Conservation (phyloP, 2,329 filamentous ascomycete genomes). For the Decorospora gaudefroyi region DNA sequence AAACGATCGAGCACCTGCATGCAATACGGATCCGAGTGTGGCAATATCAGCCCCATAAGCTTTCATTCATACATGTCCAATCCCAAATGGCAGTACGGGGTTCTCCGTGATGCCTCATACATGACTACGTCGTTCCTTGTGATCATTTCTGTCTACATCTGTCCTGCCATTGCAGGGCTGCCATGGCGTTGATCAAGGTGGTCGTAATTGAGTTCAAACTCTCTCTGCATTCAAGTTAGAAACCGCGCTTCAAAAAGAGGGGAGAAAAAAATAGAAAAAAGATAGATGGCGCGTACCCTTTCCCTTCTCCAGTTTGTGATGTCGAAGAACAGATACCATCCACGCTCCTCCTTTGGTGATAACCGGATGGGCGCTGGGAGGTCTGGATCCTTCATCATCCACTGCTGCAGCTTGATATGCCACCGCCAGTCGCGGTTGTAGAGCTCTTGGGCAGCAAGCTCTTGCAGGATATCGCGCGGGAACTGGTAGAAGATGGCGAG, state of each 20-base stretch:
- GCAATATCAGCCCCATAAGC: too few relatives aligned
- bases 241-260: background rate
- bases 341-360: constrained; percentile 55
- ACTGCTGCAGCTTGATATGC: constrained; percentile 59
- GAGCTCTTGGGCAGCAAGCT: constrained; percentile 66
- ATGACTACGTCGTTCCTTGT: too few relatives aligned
- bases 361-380: constrained; percentile 52
- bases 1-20: too few relatives aligned
- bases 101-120: too few relatives aligned
- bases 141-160: too few relatives aligned
- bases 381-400: constrained; percentile 60
- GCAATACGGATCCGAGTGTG: too few relatives aligned
- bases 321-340: constrained; percentile 61
- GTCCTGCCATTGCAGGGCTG: constrained; percentile 37
- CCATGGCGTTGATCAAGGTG: constrained; percentile 54
- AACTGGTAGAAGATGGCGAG: constrained; percentile 73
- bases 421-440: constrained; percentile 59
- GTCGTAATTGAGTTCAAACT: constrained; percentile 59
- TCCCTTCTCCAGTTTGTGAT: constrained; percentile 58
- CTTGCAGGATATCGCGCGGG: constrained; percentile 67
- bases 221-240: constrained; percentile 47
- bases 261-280: background rate
- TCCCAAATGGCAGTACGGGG: too few relatives aligned
- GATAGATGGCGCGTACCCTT: constrained; percentile 49
- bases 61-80: too few relatives aligned